Evolutionary conservation across 441 rosid genomes (phyloP).

Genomic region (Manihot esculenta): DNA sequence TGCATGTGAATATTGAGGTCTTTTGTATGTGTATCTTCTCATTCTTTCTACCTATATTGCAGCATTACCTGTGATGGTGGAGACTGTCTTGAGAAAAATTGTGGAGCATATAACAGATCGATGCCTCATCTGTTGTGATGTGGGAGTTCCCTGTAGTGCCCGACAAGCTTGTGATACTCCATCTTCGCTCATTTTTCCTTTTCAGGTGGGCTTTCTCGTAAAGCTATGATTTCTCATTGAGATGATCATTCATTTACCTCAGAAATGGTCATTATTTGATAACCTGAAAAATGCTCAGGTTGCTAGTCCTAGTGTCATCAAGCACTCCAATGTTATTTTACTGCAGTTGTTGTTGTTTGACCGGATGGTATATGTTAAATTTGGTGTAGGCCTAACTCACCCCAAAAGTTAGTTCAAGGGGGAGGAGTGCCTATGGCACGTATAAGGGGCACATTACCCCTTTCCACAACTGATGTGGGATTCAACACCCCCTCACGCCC

Average conservation of each 20-base stretch:
- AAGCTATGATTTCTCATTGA: neutral
- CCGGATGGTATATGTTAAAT: no score
- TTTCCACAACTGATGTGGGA: no score
- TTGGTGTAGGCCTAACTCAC: no score
- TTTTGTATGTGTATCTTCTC: neutral
- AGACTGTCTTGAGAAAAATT: constrained; percentile 70
- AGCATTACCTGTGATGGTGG: constrained; percentile 86
- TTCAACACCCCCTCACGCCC: no score
- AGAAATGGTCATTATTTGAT: neutral
- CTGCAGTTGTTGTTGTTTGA: neutral
- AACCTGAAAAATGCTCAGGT: neutral
- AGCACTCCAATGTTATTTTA: neutral
- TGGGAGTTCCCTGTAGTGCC: constrained; percentile 87
- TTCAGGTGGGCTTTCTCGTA: constrained; percentile 61
- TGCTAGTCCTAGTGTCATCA: neutral
- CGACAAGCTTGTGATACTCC: constrained; percentile 89
- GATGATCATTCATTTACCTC: neutral
- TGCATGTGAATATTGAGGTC: constrained; percentile 1
- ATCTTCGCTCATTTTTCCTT: constrained; percentile 88
- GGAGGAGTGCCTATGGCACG: no score
- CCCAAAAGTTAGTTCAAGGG: no score
- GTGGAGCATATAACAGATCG: constrained; percentile 86
- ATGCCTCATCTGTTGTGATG: constrained; percentile 93
- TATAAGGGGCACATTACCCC: no score
- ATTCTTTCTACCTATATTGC: constrained; percentile 30